Conservation (phyloP, 176 grass and related monocot species). For the Elymus sibiricus region DNA sequence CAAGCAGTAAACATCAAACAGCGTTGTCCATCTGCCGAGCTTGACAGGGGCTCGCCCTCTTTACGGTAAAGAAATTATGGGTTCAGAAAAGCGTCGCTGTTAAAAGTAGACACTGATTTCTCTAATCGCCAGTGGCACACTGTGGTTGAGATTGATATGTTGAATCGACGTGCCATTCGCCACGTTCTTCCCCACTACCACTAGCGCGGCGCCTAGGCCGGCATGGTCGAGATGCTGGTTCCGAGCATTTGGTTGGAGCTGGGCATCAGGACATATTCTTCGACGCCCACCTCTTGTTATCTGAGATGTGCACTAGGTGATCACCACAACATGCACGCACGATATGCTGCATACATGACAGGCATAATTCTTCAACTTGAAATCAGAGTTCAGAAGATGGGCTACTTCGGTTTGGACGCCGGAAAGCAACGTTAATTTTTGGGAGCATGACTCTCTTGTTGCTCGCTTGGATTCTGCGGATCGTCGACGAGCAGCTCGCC, state of each 20-base stretch:
- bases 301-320: neutral
- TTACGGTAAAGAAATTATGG: too few relatives aligned
- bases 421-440: neutral
- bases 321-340: neutral
- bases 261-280: neutral
- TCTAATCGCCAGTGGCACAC: neutral
- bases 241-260: neutral
- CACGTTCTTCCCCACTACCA: neutral
- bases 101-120: neutral
- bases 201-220: neutral
- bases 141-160: neutral
- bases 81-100: neutral
- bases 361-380: neutral
- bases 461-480: neutral
- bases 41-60: too few relatives aligned
- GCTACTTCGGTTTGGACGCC: neutral
- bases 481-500: too few relatives aligned
- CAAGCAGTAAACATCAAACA: neutral
- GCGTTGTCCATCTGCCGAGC: too few relatives aligned
- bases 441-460: neutral
- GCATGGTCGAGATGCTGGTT: neutral
- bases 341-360: neutral
- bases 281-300: neutral
- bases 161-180: neutral
- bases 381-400: neutral